A percentile compares a stretch with the other conserved stretches of the same genome.
These are phyloP conservation scores for Pugionium cornutum DNA, from an alignment of 345 rosid genomes.

Conservation along the genomic window DNA sequence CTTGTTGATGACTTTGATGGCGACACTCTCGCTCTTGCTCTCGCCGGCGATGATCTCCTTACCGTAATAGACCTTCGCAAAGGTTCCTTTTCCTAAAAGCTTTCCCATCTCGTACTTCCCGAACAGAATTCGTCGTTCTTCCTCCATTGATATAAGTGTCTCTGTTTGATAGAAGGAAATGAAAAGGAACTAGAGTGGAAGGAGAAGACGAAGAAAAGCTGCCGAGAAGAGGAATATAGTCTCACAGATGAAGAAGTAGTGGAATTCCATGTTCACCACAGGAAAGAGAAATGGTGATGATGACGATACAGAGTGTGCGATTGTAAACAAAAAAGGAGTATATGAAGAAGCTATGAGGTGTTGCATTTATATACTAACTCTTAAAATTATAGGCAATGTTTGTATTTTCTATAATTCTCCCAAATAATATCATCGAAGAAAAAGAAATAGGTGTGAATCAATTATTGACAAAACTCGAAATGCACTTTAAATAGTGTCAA, in stretches of 20 bases:
- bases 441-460: slow-evolving; percentile 1
- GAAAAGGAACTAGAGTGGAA: background rate
- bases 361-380: too few relatives aligned
- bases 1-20: slow-evolving; percentile 68
- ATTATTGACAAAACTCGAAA: slow-evolving; percentile 27
- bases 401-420: background rate
- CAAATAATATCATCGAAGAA: background rate
- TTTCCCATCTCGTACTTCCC: slow-evolving; percentile 74
- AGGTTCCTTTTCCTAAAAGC: slow-evolving; percentile 80
- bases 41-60: slow-evolving; percentile 46
- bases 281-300: too few relatives aligned
- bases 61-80: slow-evolving; percentile 77
- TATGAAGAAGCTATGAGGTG: too few relatives aligned
- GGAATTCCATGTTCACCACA: too few relatives aligned
- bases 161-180: background rate
- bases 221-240: too few relatives aligned
- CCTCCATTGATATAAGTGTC: slow-evolving; percentile 52
- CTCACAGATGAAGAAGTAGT: too few relatives aligned
- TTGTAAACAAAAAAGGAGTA: too few relatives aligned
- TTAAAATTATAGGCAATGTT: too few relatives aligned
- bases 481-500: slow-evolving; percentile 18
- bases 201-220: too few relatives aligned
- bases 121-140: slow-evolving; percentile 48
- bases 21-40: slow-evolving; percentile 48
- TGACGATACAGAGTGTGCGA: too few relatives aligned